Evolutionary conservation across 192 early-diverging fungal genomes (phyloP).

Genomic region (Cetraspora pellucida): DNA sequence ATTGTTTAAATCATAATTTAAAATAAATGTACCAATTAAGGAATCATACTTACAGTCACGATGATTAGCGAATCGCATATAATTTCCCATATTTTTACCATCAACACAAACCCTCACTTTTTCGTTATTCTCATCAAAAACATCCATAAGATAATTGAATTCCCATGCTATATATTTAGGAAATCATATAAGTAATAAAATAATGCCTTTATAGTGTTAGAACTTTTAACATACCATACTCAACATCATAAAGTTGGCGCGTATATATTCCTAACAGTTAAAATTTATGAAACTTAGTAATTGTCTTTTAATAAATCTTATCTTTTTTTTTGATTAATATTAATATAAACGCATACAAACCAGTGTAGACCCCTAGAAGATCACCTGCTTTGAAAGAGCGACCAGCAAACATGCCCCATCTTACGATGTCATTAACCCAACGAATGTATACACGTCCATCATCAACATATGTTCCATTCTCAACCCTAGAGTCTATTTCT

Average conservation of each 20-base stretch:
- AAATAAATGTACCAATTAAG: neutral
- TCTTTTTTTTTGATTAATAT: neutral
- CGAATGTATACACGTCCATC: constrained; percentile 27
- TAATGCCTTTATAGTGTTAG: neutral
- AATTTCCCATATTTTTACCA: constrained; percentile 28
- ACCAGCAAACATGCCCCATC: constrained; percentile 29
- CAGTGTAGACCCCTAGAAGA: constrained; percentile 18
- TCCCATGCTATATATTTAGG: constrained; percentile 28
- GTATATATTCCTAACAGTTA: constrained; percentile 4
- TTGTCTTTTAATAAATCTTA: neutral
- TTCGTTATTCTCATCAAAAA: constrained; percentile 6
- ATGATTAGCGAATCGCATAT: constrained; percentile 32
- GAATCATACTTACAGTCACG: constrained; percentile 10
- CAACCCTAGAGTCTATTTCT: neutral
- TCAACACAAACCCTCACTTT: constrained; percentile 7
- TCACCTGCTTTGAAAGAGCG: neutral
- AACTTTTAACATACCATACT: constrained; percentile 22
- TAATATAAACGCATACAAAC: neutral
- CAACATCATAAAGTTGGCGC: neutral
- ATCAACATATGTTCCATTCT: constrained; percentile 31
- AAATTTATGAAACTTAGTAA: neutral
- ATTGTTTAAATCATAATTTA: neutral
- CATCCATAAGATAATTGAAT: constrained; percentile 29
- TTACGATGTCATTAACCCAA: constrained; percentile 31
- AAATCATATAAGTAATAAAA: neutral